Base-by-base conservation (phyloP, 2,329 filamentous ascomycete genomes). In the Teratosphaeriaceae sp. region DNA sequence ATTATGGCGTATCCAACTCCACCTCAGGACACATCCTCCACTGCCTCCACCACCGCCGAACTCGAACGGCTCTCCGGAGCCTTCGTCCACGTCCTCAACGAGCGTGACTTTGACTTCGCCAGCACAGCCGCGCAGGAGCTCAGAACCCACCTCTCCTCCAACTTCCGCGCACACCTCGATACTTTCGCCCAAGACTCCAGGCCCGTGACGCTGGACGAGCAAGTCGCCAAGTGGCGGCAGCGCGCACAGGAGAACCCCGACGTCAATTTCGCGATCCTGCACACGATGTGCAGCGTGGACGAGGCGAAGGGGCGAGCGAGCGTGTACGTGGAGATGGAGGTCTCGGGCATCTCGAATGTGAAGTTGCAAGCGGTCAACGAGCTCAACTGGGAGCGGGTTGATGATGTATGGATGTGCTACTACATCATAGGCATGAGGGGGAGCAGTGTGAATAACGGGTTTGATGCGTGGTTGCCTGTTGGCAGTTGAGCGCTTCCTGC, bases 351-450 rank as follows among this genome's bases (percentile, higher is more conserved):
- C 12, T 34, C 33, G 15, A 42, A 41, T 31, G 43, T 46, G 12
- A 43, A 38, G 18, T 39, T 51, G 30, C 46, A 44, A n/a, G 48
- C 46, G 12, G 40, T 49, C 18, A 51, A 47, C 37, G 46, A 46
- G 40, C 30, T 47, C 13, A 44, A 36, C 12, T 51, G 48, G 48
- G 34, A 43, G 34, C 9, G 35, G 12, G 39, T 46, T 16, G 16
- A 45, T 20, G 46, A 44, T 16, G 42, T 40, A 19, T 51, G 48
- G 48, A 37, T 40, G 38, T 47, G 45, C 22, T 44, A 46, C 20
- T 43, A 46, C 31, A 38, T 43, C 18, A 38, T 45, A 19, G 45
- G 48, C 6, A 44, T 48, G 34, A 12, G 41, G 9, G 41, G 41
- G 19, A 39, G 41, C 23, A 27, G 21, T 16, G 24, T n/a, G n/a